Percentiles rank a stretch among this genome's conserved stretches.
phyloP scores from a whole-genome alignment of 2,329 filamentous ascomycete genomes.

The Incumbomyces delicatus region DNA sequence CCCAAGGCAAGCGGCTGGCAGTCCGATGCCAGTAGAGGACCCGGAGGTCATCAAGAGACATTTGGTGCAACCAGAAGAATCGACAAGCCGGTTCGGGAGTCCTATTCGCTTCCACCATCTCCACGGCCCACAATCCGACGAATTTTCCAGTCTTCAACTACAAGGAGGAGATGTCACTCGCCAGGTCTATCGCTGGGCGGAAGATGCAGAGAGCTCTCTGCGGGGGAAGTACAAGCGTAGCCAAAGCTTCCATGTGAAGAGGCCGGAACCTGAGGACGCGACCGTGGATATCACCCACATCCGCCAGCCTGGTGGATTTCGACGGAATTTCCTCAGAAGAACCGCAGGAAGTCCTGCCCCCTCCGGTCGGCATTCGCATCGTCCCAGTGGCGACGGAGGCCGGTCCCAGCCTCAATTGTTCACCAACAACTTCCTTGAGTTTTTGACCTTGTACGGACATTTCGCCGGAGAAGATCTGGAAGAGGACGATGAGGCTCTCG shows the following conservation, averaged over 20 bases:
- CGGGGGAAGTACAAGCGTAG: constrained; percentile 57
- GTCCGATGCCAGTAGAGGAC: constrained; percentile 62
- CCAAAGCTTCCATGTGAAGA: constrained; percentile 72
- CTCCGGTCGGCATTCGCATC: constrained; percentile 28
- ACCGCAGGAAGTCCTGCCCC: constrained; percentile 55
- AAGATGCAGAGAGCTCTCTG: constrained; percentile 65
- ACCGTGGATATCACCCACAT: constrained; percentile 80
- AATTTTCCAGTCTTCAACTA: constrained; percentile 85
- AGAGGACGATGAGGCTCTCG: constrained; percentile 85
- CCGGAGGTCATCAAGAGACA: constrained; percentile 86
- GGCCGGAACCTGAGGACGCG: constrained; percentile 70
- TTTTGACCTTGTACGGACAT: constrained; percentile 88
- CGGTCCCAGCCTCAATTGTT: constrained; percentile 54
- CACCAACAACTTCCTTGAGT: constrained; percentile 91
- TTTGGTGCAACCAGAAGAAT: constrained; percentile 59
- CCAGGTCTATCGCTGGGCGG: constrained; percentile 93
- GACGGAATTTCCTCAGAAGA: constrained; percentile 77
- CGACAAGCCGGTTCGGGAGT: constrained; percentile 28
- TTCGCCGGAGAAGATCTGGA: constrained; percentile 95
- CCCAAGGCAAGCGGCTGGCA: constrained; percentile 46
- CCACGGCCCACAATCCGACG: constrained; percentile 49
- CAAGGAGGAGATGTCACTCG: constrained; percentile 93
- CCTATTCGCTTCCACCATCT: constrained; percentile 28
- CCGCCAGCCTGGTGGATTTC: constrained; percentile 85
- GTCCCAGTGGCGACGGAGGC: constrained; percentile 24